Evolutionary conservation across 1,139 yeast genomes (phyloP), one percentile per base, ranked within the genome.

Genomic region (Pichia sp.): DNA sequence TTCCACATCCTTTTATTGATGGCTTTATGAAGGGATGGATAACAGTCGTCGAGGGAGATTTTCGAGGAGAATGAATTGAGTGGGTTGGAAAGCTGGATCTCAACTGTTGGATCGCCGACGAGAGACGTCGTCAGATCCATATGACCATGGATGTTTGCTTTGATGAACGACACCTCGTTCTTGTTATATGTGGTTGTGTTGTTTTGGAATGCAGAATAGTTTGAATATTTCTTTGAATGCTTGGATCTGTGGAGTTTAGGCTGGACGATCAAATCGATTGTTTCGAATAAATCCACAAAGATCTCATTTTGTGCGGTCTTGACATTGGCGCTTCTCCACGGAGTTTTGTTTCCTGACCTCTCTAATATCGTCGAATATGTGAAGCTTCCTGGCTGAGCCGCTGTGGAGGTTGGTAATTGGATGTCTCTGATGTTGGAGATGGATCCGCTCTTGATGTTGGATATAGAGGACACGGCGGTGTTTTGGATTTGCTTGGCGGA

Each of bases 241-340:
- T 32, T 27, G n/a, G 14, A 15, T 22, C 30, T n/a, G 14, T 41
- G 8, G 4, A 22, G 27, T 10, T 54, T 48, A 22, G 65, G 65
- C 11, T 62, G 68, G 43, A 69, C 69, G 31, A 75, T 70, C 35
- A 77, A 73, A 53, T 70, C 73, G 19, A 87, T 65, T 0, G 75
- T 69, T 62, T 89, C 96, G 6, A 73, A 68, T 5, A 90, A 65
- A 64, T 90, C 97, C 10, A 90, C 84, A 63, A 81, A 87, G 67
- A 90, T 75, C 65, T 90, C 96, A 62, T 89, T 87, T 54, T 80
- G 83, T 6, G 87, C 74, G 63, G 85, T 79, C 50, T 76, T 75
- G 12, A 84, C 83, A 51, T 79, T 76, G 7, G 82, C 66, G 42
- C 81, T 69, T 58, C 96, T 74, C 96, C 96, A 89, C 1, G 94